Percentiles rank a stretch among this genome's conserved stretches.
Conservation (phyloP, 2,329 filamentous ascomycete species). For the Aspergillus spinulosporus region DNA sequence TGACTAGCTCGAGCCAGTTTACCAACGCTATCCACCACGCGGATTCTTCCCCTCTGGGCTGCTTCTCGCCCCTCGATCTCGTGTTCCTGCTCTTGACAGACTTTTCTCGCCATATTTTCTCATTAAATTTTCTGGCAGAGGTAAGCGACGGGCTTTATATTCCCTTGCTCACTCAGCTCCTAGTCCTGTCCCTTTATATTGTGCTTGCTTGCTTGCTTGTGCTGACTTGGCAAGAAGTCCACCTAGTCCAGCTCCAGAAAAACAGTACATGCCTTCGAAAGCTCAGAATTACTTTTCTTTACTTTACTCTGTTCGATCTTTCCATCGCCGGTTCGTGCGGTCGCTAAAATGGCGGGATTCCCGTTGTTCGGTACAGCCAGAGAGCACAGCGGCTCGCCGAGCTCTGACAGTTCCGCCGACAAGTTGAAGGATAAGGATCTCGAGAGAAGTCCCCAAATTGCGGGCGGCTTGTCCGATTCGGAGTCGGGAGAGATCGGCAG, state of each 20-base stretch:
- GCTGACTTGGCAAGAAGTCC: no score
- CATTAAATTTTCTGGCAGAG: conserved; percentile 11
- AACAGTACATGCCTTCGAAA: conserved; percentile 39
- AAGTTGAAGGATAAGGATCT: conserved; percentile 38
- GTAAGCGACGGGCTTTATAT: not conserved
- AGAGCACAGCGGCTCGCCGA: conserved; percentile 21
- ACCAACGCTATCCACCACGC: conserved; percentile 6
- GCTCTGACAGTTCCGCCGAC: conserved; percentile 27
- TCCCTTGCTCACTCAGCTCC: not conserved
- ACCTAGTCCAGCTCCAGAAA: conserved; percentile 1
- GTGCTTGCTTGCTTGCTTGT: no score
- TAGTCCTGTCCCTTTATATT: not conserved
- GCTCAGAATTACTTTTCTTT: conserved; percentile 25
- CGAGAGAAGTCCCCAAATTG: conserved; percentile 28
- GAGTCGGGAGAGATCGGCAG: conserved; percentile 54
- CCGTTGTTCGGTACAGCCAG: conserved; percentile 22
- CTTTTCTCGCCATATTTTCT: conserved; percentile 13
- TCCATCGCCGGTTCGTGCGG: conserved; percentile 38
- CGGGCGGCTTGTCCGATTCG: conserved; percentile 34
- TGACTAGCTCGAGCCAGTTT: conserved; percentile 4
- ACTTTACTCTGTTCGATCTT: conserved; percentile 31
- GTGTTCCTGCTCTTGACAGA: conserved; percentile 2
- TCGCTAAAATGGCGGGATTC: conserved; percentile 42
- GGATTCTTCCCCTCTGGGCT: not conserved
- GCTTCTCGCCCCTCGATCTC: not conserved